A percentile compares a stretch with the other conserved stretches of the same genome.
These are phyloP conservation scores for Calonectria hawksworthii DNA, from an alignment of 2,329 filamentous ascomycete species.

Conservation along the genomic window DNA sequence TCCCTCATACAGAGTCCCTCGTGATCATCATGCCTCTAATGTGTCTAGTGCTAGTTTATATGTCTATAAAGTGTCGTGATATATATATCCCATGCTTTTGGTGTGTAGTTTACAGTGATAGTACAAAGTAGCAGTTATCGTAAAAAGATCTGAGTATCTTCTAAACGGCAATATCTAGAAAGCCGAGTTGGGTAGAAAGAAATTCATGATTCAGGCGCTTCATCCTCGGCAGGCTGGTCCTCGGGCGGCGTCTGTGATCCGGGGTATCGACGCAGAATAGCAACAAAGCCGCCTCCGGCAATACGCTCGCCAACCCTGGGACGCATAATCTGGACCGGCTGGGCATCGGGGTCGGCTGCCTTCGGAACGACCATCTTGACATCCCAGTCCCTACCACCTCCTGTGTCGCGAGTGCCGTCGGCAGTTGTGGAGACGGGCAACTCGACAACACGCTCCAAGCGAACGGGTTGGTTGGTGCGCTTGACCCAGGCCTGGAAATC, in stretches of 20 bases:
- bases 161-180: neutral
- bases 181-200: too few relatives aligned
- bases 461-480: constrained; percentile 65
- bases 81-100: neutral
- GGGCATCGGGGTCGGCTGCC: constrained; percentile 35
- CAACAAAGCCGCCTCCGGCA: constrained; percentile 58
- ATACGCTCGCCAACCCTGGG: constrained; percentile 58
- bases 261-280: constrained; percentile 53
- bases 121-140: neutral
- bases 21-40: neutral
- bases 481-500: constrained; percentile 67
- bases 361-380: constrained; percentile 63
- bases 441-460: constrained; percentile 72
- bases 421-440: constrained; percentile 59
- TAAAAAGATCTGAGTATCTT: neutral
- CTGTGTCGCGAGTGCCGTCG: constrained; percentile 60
- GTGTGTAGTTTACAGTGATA: neutral
- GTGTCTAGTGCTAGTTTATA: neutral
- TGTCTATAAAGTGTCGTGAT: neutral
- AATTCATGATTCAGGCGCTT: neutral
- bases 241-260: constrained; percentile 19
- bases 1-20: constrained; percentile 25
- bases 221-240: constrained; percentile 14
- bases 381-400: constrained; percentile 74
- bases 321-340: constrained; percentile 56